Base-by-base conservation (phyloP, 495 filamentous ascomycete genomes). In the Tuber magnatum region DNA sequence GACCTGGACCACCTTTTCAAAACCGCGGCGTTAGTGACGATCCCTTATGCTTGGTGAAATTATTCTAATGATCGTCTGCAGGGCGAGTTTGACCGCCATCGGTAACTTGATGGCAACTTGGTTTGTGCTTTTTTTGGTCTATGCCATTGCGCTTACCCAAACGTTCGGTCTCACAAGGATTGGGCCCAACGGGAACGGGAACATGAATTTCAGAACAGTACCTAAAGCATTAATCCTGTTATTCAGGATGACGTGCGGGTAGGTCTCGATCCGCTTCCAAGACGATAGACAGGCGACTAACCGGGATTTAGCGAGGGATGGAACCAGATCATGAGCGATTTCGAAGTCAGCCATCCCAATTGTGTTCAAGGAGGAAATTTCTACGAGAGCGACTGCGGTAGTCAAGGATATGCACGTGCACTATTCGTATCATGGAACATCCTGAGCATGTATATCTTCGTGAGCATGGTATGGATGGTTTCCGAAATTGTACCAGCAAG, bases 381-480 rank as follows among this genome's bases (percentile, higher is more conserved):
- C 82, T 92, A 92, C 76, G 84, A 92, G n/a, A 92, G 92, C 80
- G 96, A 98, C 85, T 99, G 95, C 81, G 95, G 95, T 46, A 94
- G 95, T 83, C 87, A 88, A 39, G 87, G 89, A 68, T 98, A 95
- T 92, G 94, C 95, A 24, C 88, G 92, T 46, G 87, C 88, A 68
- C 86, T 99, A 44, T 98, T 99, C 86, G 93, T 97, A 75, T 88
- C 92, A 18, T 99, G 95, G 95, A 99, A 99, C 85, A 93, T 99
- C 80, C 88, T 98, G 83, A 97, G 94, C 91, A 98, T 99, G 95
- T 99, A 98, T 84, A 95, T 99, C 83, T 99, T 99, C 80, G 94
- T 98, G 80, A 97, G 92, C 82, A 87, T 99, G 84, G 81, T 82
- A 79, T 12, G 81, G 74, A 39, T 41, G 39, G 9, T 56, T 32